A percentile compares a stretch with the other conserved stretches of the same genome.
These are phyloP conservation scores for Exophiala sideris DNA, from an alignment of 2,329 filamentous ascomycete genomes.

Conservation along the genomic window DNA sequence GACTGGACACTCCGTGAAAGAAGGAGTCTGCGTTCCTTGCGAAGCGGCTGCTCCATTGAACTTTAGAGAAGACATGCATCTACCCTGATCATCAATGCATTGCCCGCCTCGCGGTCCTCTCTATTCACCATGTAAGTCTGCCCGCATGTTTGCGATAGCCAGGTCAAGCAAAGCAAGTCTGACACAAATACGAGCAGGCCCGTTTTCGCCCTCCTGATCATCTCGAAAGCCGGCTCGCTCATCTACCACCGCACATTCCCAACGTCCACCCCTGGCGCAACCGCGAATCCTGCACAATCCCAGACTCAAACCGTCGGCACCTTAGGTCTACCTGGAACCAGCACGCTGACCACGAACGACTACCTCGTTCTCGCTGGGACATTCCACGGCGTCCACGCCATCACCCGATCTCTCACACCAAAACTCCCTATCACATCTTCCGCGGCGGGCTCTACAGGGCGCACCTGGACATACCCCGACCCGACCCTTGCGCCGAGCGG, in stretches of 20 bases:
- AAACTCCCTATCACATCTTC: slow-evolving; percentile 33
- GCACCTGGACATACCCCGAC: slow-evolving; percentile 30
- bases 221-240: slow-evolving; percentile 96
- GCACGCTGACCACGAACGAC: slow-evolving; percentile 90
- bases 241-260: slow-evolving; percentile 91
- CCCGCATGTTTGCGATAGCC: background rate
- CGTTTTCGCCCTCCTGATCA: slow-evolving; percentile 91
- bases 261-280: slow-evolving; percentile 18
- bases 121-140: slow-evolving; percentile 2
- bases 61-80: background rate
- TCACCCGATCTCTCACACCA: slow-evolving; percentile 55
- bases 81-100: background rate
- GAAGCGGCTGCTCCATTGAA: background rate
- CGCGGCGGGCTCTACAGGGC: slow-evolving; percentile 32
- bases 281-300: slow-evolving; percentile 50
- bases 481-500: slow-evolving; percentile 52
- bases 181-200: slow-evolving; percentile 59
- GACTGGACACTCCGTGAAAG: background rate
- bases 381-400: slow-evolving; percentile 80
- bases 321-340: slow-evolving; percentile 54
- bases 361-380: slow-evolving; percentile 95
- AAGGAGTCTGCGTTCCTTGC: background rate
- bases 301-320: slow-evolving; percentile 22
- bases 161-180: background rate
- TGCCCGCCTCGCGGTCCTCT: background rate